Percentiles rank a stretch among this genome's conserved stretches.
Evolutionary conservation across 2,329 filamentous ascomycete species (phyloP).

Genomic region (Penicillium oxalicum): DNA sequence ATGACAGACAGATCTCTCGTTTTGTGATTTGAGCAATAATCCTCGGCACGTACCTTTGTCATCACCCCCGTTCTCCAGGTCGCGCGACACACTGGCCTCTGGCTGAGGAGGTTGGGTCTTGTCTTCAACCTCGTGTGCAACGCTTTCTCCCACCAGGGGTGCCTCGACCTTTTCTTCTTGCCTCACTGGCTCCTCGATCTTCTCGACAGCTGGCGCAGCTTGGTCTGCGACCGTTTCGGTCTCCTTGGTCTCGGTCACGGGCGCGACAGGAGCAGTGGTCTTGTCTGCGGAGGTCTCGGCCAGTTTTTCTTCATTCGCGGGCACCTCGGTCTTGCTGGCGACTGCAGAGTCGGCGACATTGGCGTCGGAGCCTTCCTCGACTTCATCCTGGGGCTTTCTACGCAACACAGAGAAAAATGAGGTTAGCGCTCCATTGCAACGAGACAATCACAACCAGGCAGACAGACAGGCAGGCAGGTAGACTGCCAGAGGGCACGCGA

Average conservation of each 20-base stretch:
- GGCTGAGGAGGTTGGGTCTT: conserved; percentile 17
- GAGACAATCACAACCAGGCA: neutral
- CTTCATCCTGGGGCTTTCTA: conserved; percentile 19
- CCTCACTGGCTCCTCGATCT: neutral
- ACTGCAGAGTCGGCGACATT: conserved; percentile 16
- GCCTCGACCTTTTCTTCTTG: conserved; percentile 6
- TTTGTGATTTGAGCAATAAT: neutral
- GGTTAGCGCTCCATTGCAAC: conserved; percentile 3
- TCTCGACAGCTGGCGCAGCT: neutral
- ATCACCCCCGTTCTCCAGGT: conserved; percentile 14
- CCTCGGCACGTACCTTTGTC: conserved; percentile 13
- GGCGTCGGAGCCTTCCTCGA: conserved; percentile 19
- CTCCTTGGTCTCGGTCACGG: conserved; percentile 11
- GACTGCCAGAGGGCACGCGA: conserved; percentile 10
- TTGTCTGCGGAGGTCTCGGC: neutral
- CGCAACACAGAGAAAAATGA: neutral
- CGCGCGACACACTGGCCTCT: conserved; percentile 15
- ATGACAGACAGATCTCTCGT: too few species aligned
- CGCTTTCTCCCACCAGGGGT: conserved; percentile 7
- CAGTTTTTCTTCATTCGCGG: conserved; percentile 11
- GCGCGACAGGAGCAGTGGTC: conserved; percentile 8
- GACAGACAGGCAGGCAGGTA: too few species aligned
- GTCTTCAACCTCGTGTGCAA: conserved; percentile 16
- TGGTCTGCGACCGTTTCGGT: conserved; percentile 6
- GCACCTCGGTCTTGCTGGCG: conserved; percentile 10